Evolutionary conservation across 148 eudicot genomes (phyloP).

Genomic region (Bassia scoparia): DNA sequence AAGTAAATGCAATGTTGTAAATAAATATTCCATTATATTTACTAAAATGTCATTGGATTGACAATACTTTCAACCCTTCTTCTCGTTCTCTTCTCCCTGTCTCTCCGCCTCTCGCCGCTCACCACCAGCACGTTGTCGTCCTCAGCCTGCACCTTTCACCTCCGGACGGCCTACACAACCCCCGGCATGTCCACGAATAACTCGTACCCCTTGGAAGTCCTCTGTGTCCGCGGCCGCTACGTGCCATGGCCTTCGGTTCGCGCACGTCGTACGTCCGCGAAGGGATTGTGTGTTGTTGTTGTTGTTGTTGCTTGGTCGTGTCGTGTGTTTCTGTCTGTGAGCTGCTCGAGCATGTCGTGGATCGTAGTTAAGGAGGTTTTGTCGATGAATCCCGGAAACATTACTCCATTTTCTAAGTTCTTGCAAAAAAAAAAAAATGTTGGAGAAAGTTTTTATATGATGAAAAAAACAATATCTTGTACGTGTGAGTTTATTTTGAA

Average conservation of each 20-base stretch:
- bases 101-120: constrained; percentile 52
- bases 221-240: constrained; percentile 53
- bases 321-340: neutral
- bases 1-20: no score
- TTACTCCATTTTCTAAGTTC: no score
- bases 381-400: no score
- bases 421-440: no score
- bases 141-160: constrained; percentile 52
- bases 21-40: no score
- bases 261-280: constrained; percentile 45
- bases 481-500: no score
- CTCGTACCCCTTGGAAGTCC: constrained; percentile 43
- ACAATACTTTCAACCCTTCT: constrained; percentile 46
- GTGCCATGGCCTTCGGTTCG: constrained; percentile 55
- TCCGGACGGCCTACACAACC: constrained; percentile 34
- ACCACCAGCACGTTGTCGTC: constrained; percentile 51
- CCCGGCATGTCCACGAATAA: constrained; percentile 73
- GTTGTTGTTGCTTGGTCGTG: no score
- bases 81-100: constrained; percentile 37
- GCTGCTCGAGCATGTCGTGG: constrained; percentile 16
- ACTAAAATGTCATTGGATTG: no score
- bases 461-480: no score
- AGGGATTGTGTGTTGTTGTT: constrained; percentile 25
- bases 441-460: no score
- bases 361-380: no score